phyloP scores from a whole-genome alignment of 2,329 filamentous ascomycete genomes.

The Penicillium glabrum region DNA sequence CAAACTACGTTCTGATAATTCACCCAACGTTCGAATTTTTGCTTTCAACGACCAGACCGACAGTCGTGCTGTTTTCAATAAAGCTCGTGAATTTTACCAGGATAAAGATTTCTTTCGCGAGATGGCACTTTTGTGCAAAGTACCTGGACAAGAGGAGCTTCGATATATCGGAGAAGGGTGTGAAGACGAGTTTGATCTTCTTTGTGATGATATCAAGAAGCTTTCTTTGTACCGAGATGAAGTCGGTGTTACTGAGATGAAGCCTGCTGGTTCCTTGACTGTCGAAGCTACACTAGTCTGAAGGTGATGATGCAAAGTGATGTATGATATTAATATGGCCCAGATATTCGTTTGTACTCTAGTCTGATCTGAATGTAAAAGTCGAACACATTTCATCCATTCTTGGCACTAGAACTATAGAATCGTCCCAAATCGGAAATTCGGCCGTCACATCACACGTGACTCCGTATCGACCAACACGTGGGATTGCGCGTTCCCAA shows the following conservation, averaged over 20 bases:
- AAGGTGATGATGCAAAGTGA: background rate
- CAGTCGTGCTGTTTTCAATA: conserved; percentile 19
- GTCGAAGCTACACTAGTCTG: background rate
- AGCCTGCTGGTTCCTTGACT: background rate
- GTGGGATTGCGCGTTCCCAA: conserved; percentile 17
- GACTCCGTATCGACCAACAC: conserved; percentile 7
- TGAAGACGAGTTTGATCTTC: conserved; percentile 21
- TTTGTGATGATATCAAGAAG: conserved; percentile 15
- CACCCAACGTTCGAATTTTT: conserved; percentile 14
- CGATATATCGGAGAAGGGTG: conserved; percentile 22
- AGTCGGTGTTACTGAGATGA: background rate
- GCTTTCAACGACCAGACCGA: conserved; percentile 12
- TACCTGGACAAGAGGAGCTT: background rate
- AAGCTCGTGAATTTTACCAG: conserved; percentile 20
- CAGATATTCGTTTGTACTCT: background rate
- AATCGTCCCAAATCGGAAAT: background rate
- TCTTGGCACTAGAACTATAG: background rate
- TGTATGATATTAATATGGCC: background rate
- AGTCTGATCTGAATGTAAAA: background rate
- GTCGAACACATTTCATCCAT: background rate
- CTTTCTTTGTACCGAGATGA: background rate
- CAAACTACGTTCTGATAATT: conserved; percentile 17
- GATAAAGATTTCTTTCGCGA: conserved; percentile 5
- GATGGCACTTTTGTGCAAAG: conserved; percentile 12
- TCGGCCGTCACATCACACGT: conserved; percentile 7